Base-by-base conservation (phyloP, 768 basidiomycete species). In the Termitomyces sp. region DNA sequence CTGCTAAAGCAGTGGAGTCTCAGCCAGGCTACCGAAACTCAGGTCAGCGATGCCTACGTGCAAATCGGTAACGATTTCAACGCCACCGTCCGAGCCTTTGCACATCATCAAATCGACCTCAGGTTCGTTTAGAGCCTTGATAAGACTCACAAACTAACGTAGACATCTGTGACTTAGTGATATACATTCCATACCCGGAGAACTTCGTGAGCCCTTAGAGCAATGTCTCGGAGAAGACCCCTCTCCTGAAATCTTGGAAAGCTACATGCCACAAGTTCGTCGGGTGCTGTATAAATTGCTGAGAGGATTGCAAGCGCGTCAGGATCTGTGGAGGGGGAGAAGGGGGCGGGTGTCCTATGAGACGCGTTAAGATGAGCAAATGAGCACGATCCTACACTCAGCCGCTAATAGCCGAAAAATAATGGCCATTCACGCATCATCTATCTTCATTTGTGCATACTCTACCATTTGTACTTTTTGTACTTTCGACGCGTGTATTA, bases 41-140 rank as follows among this genome's bases (percentile, higher is more conserved):
- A 92, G 66, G 92, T 98, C 65, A 92, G 90, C 77, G 86, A 96
- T 69, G 82, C 90, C 54, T 98, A 94, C 69, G 90, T 98, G 54
- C 81, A 85, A 64, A 82, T 97, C 16, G 94, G 93, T 45, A 88
- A 89, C 66, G 88, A 94, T 63, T 95, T 97, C 76, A 94, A 94
- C 70, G 72, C 79, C 2, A 87, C 87, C 42, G 81, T 92, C 22
- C 77, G 73, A 39, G 90, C 93, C 0, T 97, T 98, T 66, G 79
- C 82, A 10, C 74, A 77, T 34, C 82, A 87, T 63, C 78, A 82
- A 41, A 91, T 98, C 60, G 81, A 87, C 59, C 83, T 94, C 64
- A 86, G 79, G 95, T 63, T 24, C 20, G 58, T 15, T 20, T 31
- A 20, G 37, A 28, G 39, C 13, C 3, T 15, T 29, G n/a, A 7